Percentiles rank a stretch among this genome's conserved stretches.
Evolutionary conservation across 805 yeast species (phyloP).

Genomic region (Cyberlindnera subsufficiens): DNA sequence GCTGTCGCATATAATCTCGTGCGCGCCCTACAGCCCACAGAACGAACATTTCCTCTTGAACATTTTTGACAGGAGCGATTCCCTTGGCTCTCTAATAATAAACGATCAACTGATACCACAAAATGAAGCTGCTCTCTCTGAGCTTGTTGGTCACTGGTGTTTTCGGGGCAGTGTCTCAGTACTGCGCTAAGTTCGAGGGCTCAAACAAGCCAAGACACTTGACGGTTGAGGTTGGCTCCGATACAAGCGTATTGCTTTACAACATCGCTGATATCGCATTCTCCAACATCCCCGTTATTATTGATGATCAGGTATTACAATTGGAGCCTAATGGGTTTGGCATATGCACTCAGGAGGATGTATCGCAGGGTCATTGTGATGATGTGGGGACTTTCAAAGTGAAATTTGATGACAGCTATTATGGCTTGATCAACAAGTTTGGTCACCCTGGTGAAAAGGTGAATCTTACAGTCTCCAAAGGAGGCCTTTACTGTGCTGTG

Average conservation of each 20-base stretch:
- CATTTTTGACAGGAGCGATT: no score
- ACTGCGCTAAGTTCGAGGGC: slow-evolving; percentile 5
- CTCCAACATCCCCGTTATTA: slow-evolving; percentile 11
- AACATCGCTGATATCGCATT: slow-evolving; percentile 4
- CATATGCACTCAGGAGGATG: slow-evolving; percentile 10
- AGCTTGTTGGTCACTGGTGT: not conserved
- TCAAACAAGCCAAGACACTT: not conserved
- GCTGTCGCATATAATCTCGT: no score
- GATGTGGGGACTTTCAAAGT: slow-evolving; percentile 10
- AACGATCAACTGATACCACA: no score
- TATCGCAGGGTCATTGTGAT: slow-evolving; percentile 7
- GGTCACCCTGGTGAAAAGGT: not conserved
- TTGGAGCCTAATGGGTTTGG: slow-evolving; percentile 9
- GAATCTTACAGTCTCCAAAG: not conserved
- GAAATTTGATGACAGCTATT: not conserved
- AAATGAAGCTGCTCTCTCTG: not conserved
- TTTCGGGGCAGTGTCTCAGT: slow-evolving; percentile 4
- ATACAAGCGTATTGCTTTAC: slow-evolving; percentile 9
- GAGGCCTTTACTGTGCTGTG: slow-evolving; percentile 8
- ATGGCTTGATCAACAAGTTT: slow-evolving; percentile 2
- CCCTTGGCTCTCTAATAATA: no score
- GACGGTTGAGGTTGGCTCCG: not conserved
- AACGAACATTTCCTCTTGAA: no score
- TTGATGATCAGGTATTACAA: slow-evolving; percentile 2
- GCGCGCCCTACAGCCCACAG: no score